Conservation (phyloP, 208 protist species). For the Leishmania turanica region DNA sequence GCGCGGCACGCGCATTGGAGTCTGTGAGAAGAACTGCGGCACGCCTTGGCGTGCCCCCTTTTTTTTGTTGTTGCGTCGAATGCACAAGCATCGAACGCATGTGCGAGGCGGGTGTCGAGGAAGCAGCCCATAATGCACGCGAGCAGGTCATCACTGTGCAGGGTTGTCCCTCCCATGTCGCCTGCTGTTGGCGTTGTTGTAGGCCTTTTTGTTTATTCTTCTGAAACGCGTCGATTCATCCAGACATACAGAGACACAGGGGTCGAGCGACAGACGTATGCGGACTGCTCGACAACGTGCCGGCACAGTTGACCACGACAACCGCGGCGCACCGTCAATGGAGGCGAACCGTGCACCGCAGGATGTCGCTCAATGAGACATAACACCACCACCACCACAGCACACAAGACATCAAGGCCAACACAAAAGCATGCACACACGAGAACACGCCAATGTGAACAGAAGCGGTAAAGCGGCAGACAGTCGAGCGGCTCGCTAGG, state of each 20-base stretch:
- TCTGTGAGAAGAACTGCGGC: background rate
- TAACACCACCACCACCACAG: background rate
- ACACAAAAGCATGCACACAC: background rate
- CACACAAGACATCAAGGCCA: background rate
- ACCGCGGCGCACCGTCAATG: background rate
- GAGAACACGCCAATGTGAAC: conserved; percentile 1
- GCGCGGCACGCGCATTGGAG: background rate
- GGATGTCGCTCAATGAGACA: background rate
- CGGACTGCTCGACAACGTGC: background rate
- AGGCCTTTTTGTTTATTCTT: background rate
- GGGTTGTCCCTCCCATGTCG: background rate
- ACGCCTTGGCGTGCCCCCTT: background rate
- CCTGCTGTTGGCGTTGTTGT: background rate
- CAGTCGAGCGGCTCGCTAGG: conserved; percentile 6
- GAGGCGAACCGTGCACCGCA: background rate
- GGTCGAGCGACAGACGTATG: background rate
- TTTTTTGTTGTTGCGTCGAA: background rate
- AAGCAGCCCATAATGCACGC: background rate
- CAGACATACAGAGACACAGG: background rate
- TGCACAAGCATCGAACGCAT: background rate
- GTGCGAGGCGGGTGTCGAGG: background rate
- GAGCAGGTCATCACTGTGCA: background rate
- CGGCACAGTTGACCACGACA: background rate
- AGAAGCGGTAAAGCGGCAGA: background rate
- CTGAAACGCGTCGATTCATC: background rate